phyloP scores from a whole-genome alignment of 2,329 filamentous ascomycete species.

The Capronia coronata region DNA sequence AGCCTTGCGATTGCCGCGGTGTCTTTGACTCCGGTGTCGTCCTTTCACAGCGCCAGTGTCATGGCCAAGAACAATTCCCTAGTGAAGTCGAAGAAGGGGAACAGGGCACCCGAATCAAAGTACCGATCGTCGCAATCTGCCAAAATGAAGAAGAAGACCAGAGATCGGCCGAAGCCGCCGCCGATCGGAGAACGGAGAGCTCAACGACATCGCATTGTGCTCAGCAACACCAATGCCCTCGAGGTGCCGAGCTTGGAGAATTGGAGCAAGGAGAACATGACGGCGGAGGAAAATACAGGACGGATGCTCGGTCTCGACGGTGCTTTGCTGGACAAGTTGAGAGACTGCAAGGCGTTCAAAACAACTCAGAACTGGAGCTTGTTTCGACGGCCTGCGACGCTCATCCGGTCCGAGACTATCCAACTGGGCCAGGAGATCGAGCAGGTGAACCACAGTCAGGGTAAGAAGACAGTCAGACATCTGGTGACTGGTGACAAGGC shows the following conservation, averaged over 20 bases:
- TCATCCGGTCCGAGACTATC: slow-evolving; percentile 73
- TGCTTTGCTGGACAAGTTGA: slow-evolving; percentile 67
- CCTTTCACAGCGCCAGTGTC: slow-evolving; percentile 45
- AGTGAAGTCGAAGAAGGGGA: slow-evolving; percentile 44
- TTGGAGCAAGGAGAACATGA: slow-evolving; percentile 51
- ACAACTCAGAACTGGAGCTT: slow-evolving; percentile 78
- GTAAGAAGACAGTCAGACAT: slow-evolving; percentile 43
- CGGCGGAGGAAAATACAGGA: slow-evolving; percentile 52
- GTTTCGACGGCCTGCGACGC: slow-evolving; percentile 71
- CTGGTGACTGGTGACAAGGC: slow-evolving; percentile 67
- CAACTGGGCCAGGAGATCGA: slow-evolving; percentile 61
- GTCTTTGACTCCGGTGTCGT: slow-evolving; percentile 10
- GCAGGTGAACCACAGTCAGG: slow-evolving; percentile 41
- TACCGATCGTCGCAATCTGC: slow-evolving; percentile 33
- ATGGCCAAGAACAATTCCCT: slow-evolving; percentile 35
- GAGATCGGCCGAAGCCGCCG: slow-evolving; percentile 50
- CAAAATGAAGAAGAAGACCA: slow-evolving; percentile 43
- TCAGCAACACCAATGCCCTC: slow-evolving; percentile 90
- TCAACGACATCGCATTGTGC: slow-evolving; percentile 76
- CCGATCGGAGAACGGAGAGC: slow-evolving; percentile 76
- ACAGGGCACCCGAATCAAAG: not conserved
- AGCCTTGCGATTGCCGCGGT: slow-evolving; percentile 1
- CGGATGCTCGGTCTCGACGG: slow-evolving; percentile 62
- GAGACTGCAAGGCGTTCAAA: slow-evolving; percentile 86
- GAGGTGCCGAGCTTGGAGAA: slow-evolving; percentile 63